Percentiles rank a stretch among this genome's conserved stretches.
phyloP scores from a whole-genome alignment of 495 filamentous ascomycete genomes.

The Lophium mytilinum region DNA sequence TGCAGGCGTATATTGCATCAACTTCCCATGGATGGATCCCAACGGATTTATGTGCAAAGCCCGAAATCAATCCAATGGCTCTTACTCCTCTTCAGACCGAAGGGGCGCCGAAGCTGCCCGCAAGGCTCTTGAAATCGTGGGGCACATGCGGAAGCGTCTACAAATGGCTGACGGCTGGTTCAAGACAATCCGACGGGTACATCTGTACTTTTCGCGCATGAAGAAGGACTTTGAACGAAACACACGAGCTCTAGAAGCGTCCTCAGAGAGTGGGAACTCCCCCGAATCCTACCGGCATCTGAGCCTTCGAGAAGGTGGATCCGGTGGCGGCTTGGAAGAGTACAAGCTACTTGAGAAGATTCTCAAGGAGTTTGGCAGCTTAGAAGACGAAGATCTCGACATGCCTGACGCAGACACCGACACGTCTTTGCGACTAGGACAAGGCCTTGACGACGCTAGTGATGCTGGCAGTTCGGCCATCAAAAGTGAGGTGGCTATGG shows the following conservation, averaged over 20 bases:
- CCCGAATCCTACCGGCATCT: conserved; percentile 36
- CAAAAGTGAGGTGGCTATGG: conserved; percentile 22
- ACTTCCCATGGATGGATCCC: conserved; percentile 74
- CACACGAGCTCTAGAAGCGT: conserved; percentile 5
- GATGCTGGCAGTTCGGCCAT: conserved; percentile 9
- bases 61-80: background rate
- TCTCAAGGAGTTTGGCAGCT: conserved; percentile 49
- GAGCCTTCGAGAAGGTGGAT: conserved; percentile 43
- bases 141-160: conserved; percentile 57
- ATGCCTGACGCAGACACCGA: conserved; percentile 22
- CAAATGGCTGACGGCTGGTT: conserved; percentile 67
- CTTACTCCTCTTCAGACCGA: conserved; percentile 16
- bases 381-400: conserved; percentile 38
- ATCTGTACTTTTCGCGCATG: conserved; percentile 57
- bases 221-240: conserved; percentile 49
- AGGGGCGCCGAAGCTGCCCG: conserved; percentile 39
- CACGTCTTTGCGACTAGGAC: conserved; percentile 2
- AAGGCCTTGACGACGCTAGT: conserved; percentile 18
- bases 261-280: conserved; percentile 12
- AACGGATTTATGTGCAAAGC: conserved; percentile 48
- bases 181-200: conserved; percentile 56
- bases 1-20: conserved; percentile 57
- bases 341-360: conserved; percentile 55
- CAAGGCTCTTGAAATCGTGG: conserved; percentile 46
- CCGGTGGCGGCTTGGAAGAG: conserved; percentile 62